Evolutionary conservation across 768 basidiomycete species (phyloP).

Genomic region (Xerocomellus chrysenteron): DNA sequence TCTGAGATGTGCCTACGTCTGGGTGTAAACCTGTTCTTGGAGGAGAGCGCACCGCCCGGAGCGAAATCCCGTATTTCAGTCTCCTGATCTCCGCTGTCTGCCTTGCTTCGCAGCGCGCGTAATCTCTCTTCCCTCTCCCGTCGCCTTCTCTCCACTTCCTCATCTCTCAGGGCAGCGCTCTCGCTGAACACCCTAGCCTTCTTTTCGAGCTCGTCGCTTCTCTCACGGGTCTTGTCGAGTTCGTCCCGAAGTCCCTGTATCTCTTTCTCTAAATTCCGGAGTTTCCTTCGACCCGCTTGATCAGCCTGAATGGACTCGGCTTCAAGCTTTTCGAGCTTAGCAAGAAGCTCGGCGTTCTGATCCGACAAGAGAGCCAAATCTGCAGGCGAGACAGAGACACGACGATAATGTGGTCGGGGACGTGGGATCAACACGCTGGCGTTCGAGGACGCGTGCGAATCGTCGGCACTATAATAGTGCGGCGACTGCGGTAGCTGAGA

Average conservation of each 20-base stretch:
- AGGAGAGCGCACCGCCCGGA: slow-evolving; percentile 48
- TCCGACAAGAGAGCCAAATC: slow-evolving; percentile 74
- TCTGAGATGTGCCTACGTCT: slow-evolving; percentile 34
- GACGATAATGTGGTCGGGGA: slow-evolving; percentile 30
- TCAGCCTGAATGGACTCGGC: slow-evolving; percentile 66
- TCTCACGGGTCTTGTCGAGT: slow-evolving; percentile 71
- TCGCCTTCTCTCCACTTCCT: slow-evolving; percentile 29
- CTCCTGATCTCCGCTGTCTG: slow-evolving; percentile 31
- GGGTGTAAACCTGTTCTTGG: slow-evolving; percentile 19
- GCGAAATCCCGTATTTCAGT: slow-evolving; percentile 56
- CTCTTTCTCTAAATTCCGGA: slow-evolving; percentile 77
- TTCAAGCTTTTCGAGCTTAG: slow-evolving; percentile 75
- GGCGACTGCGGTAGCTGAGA: slow-evolving; percentile 34
- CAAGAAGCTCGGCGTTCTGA: slow-evolving; percentile 79
- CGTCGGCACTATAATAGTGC: slow-evolving; percentile 31
- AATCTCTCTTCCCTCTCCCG: slow-evolving; percentile 51
- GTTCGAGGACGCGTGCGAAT: slow-evolving; percentile 23
- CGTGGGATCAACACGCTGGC: slow-evolving; percentile 19
- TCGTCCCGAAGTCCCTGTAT: slow-evolving; percentile 72
- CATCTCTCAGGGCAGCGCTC: slow-evolving; percentile 25
- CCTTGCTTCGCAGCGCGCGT: slow-evolving; percentile 48
- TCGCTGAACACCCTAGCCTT: slow-evolving; percentile 47
- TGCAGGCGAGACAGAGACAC: slow-evolving; percentile 62
- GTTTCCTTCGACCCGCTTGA: slow-evolving; percentile 61
- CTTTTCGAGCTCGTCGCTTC: slow-evolving; percentile 70